Conservation (phyloP, 768 basidiomycete genomes). For the Tylopilus felleus region DNA sequence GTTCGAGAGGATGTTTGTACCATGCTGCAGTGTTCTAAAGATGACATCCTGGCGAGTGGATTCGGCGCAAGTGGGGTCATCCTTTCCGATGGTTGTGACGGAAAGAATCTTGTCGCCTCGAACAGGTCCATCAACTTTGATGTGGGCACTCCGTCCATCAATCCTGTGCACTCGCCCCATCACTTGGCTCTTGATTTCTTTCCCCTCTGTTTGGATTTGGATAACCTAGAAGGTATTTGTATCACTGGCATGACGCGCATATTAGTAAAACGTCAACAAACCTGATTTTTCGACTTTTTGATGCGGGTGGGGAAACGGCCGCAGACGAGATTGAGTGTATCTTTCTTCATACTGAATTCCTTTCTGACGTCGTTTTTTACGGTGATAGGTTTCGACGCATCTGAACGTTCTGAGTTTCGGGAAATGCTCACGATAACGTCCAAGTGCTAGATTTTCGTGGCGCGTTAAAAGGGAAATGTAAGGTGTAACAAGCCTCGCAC, state of each 20-base stretch:
- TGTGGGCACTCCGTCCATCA: slow-evolving; percentile 37
- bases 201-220: slow-evolving; percentile 14
- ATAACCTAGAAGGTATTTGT: slow-evolving; percentile 13
- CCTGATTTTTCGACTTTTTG: slow-evolving; percentile 36
- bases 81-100: slow-evolving; percentile 53
- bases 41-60: slow-evolving; percentile 21
- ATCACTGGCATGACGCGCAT: background rate
- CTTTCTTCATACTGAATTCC: slow-evolving; percentile 28
- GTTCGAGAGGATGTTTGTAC: slow-evolving; percentile 13
- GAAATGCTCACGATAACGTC: slow-evolving; percentile 44
- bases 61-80: slow-evolving; percentile 56
- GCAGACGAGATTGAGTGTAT: slow-evolving; percentile 33
- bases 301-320: slow-evolving; percentile 46
- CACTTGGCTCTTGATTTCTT: slow-evolving; percentile 4
- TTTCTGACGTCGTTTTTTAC: slow-evolving; percentile 41
- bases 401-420: slow-evolving; percentile 43
- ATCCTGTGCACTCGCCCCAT: slow-evolving; percentile 21
- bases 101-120: slow-evolving; percentile 17
- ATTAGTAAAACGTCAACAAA: slow-evolving; percentile 20
- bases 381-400: slow-evolving; percentile 44
- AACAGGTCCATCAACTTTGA: slow-evolving; percentile 28
- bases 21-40: slow-evolving; percentile 19
- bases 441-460: slow-evolving; percentile 35
- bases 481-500: slow-evolving; percentile 22
- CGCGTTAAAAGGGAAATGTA: background rate